Evolutionary conservation across 2,329 filamentous ascomycete species (phyloP), one percentile per base, ranked within the genome.

Genomic region (Colletotrichum liriopes): DNA sequence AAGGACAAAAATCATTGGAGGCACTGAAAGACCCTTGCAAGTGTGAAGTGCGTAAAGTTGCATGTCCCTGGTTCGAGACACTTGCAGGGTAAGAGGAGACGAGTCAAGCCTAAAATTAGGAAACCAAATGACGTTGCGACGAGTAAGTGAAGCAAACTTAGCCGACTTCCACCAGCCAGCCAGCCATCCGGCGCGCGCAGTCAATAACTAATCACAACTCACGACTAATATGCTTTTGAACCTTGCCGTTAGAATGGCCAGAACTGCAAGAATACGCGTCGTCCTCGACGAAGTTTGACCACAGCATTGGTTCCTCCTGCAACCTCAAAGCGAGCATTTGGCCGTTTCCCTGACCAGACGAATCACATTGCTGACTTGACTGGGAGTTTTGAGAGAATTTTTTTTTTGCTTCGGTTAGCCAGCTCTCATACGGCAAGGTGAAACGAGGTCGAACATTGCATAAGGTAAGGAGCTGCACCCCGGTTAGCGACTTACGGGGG

Each of bases 101-200:
- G 69, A 69, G 65, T 69, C 47, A 47, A 72, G 47, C 59, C 65
- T 65, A 65, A 55, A 72, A 65, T 69, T 60, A 65, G 65, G 52
- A 39, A 32, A 54, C 58, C 11, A 29, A 64, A 72, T 72, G 65
- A 69, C 65, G 69, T 64, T 72, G 58, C 39, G 65, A 64, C 65
- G 35, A 54, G 69, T 72, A 41, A 64, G 69, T 69, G 65, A 72
- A 72, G 69, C 65, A 72, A 72, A 69, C 51, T 72, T 72, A 72
- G 65, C 69, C 65, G 69, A 72, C 65, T 54, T 60, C 37, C 32
- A 63, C 58, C 65, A 26, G 67, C 35, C 11, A 56, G 59, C 58
- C 65, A 26, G 67, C 35, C 11, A 56, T 47, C 26, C 63, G 43
- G 45, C 68, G 56, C 56, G 64, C 61, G 68, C 56, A 71, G 51